Base-by-base conservation (phyloP, 345 rosid genomes). In the Aegle marmelos region DNA sequence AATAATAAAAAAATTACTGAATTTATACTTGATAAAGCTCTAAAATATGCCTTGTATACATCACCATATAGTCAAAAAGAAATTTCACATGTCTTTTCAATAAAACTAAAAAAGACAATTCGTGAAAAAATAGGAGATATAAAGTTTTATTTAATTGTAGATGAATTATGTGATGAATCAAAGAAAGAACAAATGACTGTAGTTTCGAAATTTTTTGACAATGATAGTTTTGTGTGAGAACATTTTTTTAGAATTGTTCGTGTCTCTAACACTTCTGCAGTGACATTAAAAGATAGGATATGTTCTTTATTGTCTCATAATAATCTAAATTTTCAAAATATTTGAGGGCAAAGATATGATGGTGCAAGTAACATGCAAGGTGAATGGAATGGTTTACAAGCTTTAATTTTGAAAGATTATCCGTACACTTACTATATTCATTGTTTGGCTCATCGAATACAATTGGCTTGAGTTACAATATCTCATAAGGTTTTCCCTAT, bases 391-490 rank as follows among this genome's bases (percentile, higher is more conserved):
- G 31, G 72, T 0, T 34, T 48, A 22, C 33, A 70, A 45, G 48
- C 73, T 16, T 30, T 63, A 24, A 4, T 71, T 76, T 4, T 22
- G 0, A 56, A 31, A 9, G 48, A 76, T 14, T 74, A 8, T 60
- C 41, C 67, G 7, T 63, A n/a, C 50, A 45, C 65, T 19, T 75
- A 80, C 1, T 75, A 58, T 21, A 54, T 75, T 13, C 64, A 68
- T 48, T 74, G 75, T 24, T 67, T 79, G 28, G 39, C 63, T 59
- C 71, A 74, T 45, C n/a, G 7, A 13, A n/a, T 73, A 50, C 74
- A 79, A 24, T 30, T 79, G 2, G 78, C 64, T 24, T 69, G 74
- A 31, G 82, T 50, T 48, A 33, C 45, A 19, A 6, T 69, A 6
- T 54, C 69, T 45, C 62, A 17, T 33, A 73, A 75, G 21, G 50